Base-by-base conservation (phyloP, 768 basidiomycete species). In the Pleurotus platypus region DNA sequence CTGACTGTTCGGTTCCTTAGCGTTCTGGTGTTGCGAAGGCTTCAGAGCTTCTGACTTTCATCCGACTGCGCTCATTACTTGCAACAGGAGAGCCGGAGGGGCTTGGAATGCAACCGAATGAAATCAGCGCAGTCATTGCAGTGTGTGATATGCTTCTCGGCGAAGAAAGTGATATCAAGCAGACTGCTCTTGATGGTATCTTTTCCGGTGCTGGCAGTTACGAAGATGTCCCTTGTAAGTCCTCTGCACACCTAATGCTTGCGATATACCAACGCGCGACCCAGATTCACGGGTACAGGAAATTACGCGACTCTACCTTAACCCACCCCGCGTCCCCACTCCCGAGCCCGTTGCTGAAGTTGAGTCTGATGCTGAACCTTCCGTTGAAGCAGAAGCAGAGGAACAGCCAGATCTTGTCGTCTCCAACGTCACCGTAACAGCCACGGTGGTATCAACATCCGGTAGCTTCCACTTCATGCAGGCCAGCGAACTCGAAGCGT, bases 401-500 rank as follows among this genome's bases (percentile, higher is more conserved):
- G 60, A 18, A n/a, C n/a, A 15, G 4, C 18, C 35, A 12, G 51
- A 54, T 26, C 51, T 55, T 49, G 60, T 57, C 1, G 74, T 75
- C 46, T 43, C 64, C 2, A 75, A 76, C 38, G 57, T 63, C 24
- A 61, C 68, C 12, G 61, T 60, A 2, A 39, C 68, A 27, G 75
- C 79, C 38, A 70, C 74, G 49, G 79, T 30, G 48, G 64, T 70
- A 63, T 69, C 70, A 62, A 66, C 70, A 5, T 74, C 84, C 0
- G 77, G 78, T 56, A 81, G 84, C 70, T 87, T 91, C 78, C 83
- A 81, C 64, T 93, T 92, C 69, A 87, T 93, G 74, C 86, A 90
- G 69, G 87, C 80, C 57, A 91, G 90, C 67, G 90, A 92, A 63
- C 75, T 92, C 37, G 90, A 89, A 59, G 67, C 76, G 0, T 47